Evolutionary conservation across 2,329 filamentous ascomycete genomes (phyloP), one percentile per base, ranked within the genome.

Genomic region (Xylaria sp.): DNA sequence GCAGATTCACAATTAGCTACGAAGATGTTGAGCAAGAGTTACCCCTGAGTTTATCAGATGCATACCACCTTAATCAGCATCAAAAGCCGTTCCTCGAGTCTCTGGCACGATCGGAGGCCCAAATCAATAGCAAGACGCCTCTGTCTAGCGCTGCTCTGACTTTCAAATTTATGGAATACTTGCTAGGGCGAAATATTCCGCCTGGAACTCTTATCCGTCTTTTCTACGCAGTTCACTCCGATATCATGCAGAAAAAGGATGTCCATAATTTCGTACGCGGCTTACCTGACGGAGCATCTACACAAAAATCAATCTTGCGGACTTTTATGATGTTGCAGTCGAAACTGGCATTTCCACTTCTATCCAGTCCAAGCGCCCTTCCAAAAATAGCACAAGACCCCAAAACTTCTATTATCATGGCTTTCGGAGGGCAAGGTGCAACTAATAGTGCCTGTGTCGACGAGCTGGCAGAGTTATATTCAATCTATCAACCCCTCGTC

Each of bases 391-490:
- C 55, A 45, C 42, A 45, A 51, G 51, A 64, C 5, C 25, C 38
- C n/a, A 44, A 54, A 29, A 31, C 55, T 11, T 61, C 63, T 3
- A 63, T 69, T 38, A 25, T 69, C 5, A 20, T 69, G 11, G 67
- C 60, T 17, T 69, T 69, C 10, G 67, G 67, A 13, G 67, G 67
- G 0, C 67, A 69, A 56, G 61, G 67, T 17, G 54, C 63, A 22
- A 51, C 25, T 10, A 69, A 69, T 25, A 51, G 22, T 54, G 61
- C 63, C 15, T 69, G 67, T 9, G 64, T 69, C 6, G 67, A 69
- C 33, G 63, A 69, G 27, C 17, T 69, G 15, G 64, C 60, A 38
- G 67, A 69, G 61, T 20, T 69, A 20, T 64, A 69, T 44, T 67
- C 63, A 3, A 42, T 69, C 6, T 69, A 69, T 17, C 63, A 60